Evolutionary conservation across 495 filamentous ascomycete species (phyloP).

Genomic region (Trypethelium eluteriae): DNA sequence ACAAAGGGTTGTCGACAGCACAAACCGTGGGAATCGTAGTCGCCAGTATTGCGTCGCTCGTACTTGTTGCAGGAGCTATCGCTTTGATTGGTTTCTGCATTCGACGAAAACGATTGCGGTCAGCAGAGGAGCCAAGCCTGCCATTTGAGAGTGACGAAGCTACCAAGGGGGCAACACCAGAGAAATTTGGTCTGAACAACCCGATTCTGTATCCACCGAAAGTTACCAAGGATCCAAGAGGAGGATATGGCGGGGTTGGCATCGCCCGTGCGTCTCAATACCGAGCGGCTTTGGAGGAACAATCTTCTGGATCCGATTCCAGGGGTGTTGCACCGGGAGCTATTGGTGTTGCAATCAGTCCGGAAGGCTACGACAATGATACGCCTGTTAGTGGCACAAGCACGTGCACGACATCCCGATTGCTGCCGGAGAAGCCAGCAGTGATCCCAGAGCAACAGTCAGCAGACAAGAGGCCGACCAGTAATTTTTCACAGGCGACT

Average conservation of each 20-base stretch:
- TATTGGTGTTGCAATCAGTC: constrained; percentile 12
- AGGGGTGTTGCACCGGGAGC: constrained; percentile 12
- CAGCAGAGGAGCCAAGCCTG: background rate
- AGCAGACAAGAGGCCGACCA: constrained; percentile 9
- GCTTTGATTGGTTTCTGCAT: constrained; percentile 16
- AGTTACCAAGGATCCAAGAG: background rate
- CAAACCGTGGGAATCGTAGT: constrained; percentile 23
- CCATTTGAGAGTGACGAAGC: background rate
- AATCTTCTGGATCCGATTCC: background rate
- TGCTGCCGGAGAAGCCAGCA: constrained; percentile 24
- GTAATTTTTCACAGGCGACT: constrained; percentile 17
- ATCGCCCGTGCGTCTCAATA: background rate
- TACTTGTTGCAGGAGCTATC: constrained; percentile 13
- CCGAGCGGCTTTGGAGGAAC: background rate
- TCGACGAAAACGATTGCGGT: constrained; percentile 11
- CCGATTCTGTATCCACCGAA: background rate
- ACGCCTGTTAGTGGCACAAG: constrained; percentile 10
- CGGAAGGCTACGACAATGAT: background rate
- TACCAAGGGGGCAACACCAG: background rate
- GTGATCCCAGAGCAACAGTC: constrained; percentile 1
- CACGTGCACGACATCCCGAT: constrained; percentile 19
- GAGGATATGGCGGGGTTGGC: background rate
- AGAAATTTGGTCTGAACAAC: constrained; percentile 2
- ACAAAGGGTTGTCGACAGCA: constrained; percentile 15
- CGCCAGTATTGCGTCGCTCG: constrained; percentile 16